These are phyloP conservation scores for Xerocomus spinulosus DNA, from an alignment of 768 basidiomycete species.

Conservation along the genomic window DNA sequence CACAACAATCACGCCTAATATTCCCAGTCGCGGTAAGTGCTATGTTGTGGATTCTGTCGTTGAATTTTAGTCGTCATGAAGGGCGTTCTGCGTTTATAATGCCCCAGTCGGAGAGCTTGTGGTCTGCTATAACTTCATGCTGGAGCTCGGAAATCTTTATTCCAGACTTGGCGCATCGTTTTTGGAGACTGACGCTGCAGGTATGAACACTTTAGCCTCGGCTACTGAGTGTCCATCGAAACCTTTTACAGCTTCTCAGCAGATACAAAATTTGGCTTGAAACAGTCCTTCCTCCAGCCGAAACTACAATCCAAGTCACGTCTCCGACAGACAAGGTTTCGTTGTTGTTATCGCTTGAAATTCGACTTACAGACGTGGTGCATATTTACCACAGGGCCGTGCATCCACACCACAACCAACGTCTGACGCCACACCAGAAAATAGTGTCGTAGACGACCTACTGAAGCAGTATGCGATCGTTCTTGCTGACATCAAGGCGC, in stretches of 20 bases:
- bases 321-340: slow-evolving; percentile 36
- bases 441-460: slow-evolving; percentile 57
- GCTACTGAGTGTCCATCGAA: slow-evolving; percentile 1
- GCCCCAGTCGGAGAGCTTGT: slow-evolving; percentile 61
- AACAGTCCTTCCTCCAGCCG: slow-evolving; percentile 42
- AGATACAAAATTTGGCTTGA: slow-evolving; percentile 81
- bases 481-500: slow-evolving; percentile 60
- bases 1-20: slow-evolving; percentile 37
- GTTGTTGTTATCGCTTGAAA: slow-evolving; percentile 1
- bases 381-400: slow-evolving; percentile 35
- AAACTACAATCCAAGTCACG: slow-evolving; percentile 34
- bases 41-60: background rate
- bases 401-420: slow-evolving; percentile 49
- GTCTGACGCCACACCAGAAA: slow-evolving; percentile 51
- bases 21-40: slow-evolving; percentile 37
- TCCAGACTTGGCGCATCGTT: slow-evolving; percentile 73
- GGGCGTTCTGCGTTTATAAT: slow-evolving; percentile 44
- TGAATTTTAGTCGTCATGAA: slow-evolving; percentile 6
- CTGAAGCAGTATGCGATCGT: slow-evolving; percentile 62
- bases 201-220: slow-evolving; percentile 34
- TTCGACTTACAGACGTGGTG: background rate
- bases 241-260: slow-evolving; percentile 59
- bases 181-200: slow-evolving; percentile 92
- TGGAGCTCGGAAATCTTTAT: slow-evolving; percentile 89
- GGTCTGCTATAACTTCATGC: slow-evolving; percentile 69